Evolutionary conservation across 306 rosid species (phyloP), one percentile per base, ranked within the genome.

Genomic region (Vicia sativa): DNA sequence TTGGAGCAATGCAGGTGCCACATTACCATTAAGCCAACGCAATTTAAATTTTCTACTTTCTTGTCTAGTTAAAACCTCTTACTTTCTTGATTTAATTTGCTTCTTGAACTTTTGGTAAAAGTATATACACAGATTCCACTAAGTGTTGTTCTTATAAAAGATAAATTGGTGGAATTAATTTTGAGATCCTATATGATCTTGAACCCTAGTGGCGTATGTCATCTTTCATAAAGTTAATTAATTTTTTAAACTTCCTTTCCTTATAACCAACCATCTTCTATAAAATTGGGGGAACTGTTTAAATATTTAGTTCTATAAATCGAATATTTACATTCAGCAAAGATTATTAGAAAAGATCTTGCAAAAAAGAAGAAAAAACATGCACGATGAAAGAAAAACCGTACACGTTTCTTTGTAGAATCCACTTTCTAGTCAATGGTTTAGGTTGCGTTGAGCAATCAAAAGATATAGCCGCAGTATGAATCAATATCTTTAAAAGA

Each of bases 91-190:
- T 49, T 29, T 15, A 15, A 39, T 15, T 63, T 63, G 62, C 23
- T 34, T 56, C 70, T 66, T 66, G 2, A 46, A 19, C 45, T 53
- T 71, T 75, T 35, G 58, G 66, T 72, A 67, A 67, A 76, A 53
- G 73, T 67, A 62, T 41, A 67, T 41, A 62, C 81, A 48, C 53
- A 39, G 65, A 73, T 29, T 72, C 81, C 84, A 75, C 80, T 38
- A 43, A 29, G 45, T 4, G 12, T 39, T 54, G 12, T 7, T 13
- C 31, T 46, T 43, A 34, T 25, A 44, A 42, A 62, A 58, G 19
- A 11, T 52, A 58, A 23, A 26, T 50, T 9, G 11, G 67, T 45
- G 66, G 74, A 72, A 61, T 62, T 56, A 62, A 67, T 53, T 62
- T 46, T 73, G 43, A 21, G 46, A 45, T 62, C 58, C 54, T 43